These are phyloP conservation scores for Epichloe scottii DNA, from an alignment of 2,329 filamentous ascomycete species.

Conservation along the genomic window DNA sequence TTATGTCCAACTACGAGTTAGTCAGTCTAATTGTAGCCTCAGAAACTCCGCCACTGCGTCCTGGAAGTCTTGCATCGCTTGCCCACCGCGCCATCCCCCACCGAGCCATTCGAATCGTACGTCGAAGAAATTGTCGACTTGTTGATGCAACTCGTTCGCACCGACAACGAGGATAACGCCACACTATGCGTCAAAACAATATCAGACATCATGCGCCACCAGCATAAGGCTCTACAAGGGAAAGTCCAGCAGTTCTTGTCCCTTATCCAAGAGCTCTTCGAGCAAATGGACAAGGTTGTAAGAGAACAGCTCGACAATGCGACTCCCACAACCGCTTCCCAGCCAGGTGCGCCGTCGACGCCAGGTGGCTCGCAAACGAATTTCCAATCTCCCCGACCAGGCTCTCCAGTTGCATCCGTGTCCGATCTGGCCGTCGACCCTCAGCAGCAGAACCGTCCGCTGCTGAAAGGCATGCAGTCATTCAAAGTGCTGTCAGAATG, in stretches of 20 bases:
- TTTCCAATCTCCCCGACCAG: conserved; percentile 80
- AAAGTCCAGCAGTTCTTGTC: conserved; percentile 84
- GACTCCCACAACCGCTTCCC: conserved; percentile 37
- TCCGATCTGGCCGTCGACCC: conserved; percentile 69
- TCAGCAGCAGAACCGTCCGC: conserved; percentile 67
- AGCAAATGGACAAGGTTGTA: conserved; percentile 90
- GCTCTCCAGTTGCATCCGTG: conserved; percentile 74
- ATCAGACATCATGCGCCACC: conserved; percentile 90
- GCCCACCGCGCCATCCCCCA: conserved; percentile 53
- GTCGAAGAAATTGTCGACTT: conserved; percentile 82
- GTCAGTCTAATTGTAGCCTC: conserved; percentile 10
- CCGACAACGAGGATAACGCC: conserved; percentile 97
- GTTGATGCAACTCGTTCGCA: conserved; percentile 75
- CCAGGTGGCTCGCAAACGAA: conserved; percentile 52
- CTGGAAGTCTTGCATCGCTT: conserved; percentile 91
- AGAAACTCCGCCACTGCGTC: conserved; percentile 84
- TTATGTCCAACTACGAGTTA: neutral
- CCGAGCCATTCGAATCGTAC: conserved; percentile 77
- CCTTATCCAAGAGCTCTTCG: conserved; percentile 90
- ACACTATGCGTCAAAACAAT: conserved; percentile 97
- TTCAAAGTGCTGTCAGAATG: conserved; percentile 98
- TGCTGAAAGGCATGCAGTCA: conserved; percentile 92
- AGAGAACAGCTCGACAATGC: conserved; percentile 85
- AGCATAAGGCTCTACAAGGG: conserved; percentile 63
- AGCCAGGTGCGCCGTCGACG: conserved; percentile 50